phyloP scores from a whole-genome alignment of 1,139 yeast genomes.

The Taphrina deformans region DNA sequence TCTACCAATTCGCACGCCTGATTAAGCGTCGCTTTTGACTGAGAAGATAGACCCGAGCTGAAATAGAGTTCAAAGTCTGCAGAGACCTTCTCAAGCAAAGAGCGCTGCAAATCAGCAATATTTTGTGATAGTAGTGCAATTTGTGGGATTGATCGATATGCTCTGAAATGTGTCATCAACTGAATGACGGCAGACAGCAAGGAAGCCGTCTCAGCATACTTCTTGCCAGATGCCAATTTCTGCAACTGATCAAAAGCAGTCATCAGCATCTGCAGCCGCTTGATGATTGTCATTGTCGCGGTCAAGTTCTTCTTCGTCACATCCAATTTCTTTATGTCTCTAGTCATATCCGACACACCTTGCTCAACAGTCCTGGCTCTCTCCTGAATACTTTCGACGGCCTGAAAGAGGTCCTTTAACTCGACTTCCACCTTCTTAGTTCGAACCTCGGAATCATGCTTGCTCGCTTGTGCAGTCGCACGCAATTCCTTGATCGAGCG shows the following conservation, averaged over 20 bases:
- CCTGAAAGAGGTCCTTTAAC: conserved; percentile 47
- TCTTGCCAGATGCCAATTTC: conserved; percentile 51
- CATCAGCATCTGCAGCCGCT: conserved; percentile 81
- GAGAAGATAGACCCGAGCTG: conserved; percentile 43
- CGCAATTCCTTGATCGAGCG: conserved; percentile 35
- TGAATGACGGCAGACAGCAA: conserved; percentile 77
- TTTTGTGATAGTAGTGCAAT: conserved; percentile 67
- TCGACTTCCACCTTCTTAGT: conserved; percentile 43
- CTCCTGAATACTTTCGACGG: conserved; percentile 51
- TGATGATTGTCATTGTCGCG: conserved; percentile 77
- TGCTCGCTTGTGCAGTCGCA: conserved; percentile 17
- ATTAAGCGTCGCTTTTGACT: conserved; percentile 45
- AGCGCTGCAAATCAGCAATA: conserved; percentile 63
- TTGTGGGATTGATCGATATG: conserved; percentile 80
- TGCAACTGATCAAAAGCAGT: conserved; percentile 72
- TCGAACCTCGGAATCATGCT: conserved; percentile 35
- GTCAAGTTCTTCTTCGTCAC: conserved; percentile 79
- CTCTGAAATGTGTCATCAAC: conserved; percentile 70
- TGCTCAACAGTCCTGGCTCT: conserved; percentile 48
- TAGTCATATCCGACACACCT: conserved; percentile 54
- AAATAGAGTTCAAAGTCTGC: conserved; percentile 63
- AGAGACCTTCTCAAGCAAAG: conserved; percentile 70
- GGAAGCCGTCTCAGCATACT: conserved; percentile 64
- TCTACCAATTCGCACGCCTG: conserved; percentile 76
- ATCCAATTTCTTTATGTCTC: conserved; percentile 75